Percentiles rank a stretch among this genome's conserved stretches.
phyloP scores from a whole-genome alignment of 2,329 filamentous ascomycete species.

The Elsinoe arachidis region DNA sequence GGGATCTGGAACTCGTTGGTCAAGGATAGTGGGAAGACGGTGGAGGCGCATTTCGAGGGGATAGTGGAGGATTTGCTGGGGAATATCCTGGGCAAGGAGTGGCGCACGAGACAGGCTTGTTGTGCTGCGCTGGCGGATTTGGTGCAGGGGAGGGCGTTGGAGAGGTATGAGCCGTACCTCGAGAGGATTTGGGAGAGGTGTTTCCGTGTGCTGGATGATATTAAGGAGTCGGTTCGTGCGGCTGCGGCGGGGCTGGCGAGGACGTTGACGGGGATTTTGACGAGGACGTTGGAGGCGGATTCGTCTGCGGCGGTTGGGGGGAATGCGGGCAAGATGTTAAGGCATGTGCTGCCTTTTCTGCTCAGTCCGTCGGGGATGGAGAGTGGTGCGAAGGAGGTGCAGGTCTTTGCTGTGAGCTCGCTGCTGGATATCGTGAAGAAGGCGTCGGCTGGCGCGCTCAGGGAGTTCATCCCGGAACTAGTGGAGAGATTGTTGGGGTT shows the following conservation, averaged over 20 bases:
- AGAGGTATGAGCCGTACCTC: conserved; percentile 72
- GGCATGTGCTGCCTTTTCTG: conserved; percentile 81
- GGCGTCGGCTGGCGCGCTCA: conserved; percentile 63
- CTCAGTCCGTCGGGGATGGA: conserved; percentile 83
- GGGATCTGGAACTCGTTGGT: conserved; percentile 97
- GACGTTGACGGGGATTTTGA: conserved; percentile 73
- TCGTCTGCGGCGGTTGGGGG: conserved; percentile 41
- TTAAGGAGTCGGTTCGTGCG: conserved; percentile 79
- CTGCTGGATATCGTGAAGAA: conserved; percentile 86
- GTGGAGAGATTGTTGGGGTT: conserved; percentile 72
- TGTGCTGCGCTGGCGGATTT: conserved; percentile 85
- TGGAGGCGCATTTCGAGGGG: conserved; percentile 74
- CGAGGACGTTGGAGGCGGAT: conserved; percentile 75
- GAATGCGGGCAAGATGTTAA: conserved; percentile 69
- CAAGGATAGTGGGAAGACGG: conserved; percentile 68
- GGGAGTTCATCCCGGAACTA: conserved; percentile 72
- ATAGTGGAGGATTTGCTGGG: conserved; percentile 83
- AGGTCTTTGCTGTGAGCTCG: conserved; percentile 68
- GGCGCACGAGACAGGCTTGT: conserved; percentile 85
- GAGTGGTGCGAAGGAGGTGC: conserved; percentile 79
- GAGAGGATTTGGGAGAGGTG: conserved; percentile 75
- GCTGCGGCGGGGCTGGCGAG: conserved; percentile 77
- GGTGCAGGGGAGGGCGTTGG: conserved; percentile 63
- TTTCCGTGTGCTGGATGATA: conserved; percentile 89
- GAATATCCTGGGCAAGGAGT: conserved; percentile 82